phyloP scores from a whole-genome alignment of 352 stramenopile genomes.

The Aphanomyces invadans region DNA sequence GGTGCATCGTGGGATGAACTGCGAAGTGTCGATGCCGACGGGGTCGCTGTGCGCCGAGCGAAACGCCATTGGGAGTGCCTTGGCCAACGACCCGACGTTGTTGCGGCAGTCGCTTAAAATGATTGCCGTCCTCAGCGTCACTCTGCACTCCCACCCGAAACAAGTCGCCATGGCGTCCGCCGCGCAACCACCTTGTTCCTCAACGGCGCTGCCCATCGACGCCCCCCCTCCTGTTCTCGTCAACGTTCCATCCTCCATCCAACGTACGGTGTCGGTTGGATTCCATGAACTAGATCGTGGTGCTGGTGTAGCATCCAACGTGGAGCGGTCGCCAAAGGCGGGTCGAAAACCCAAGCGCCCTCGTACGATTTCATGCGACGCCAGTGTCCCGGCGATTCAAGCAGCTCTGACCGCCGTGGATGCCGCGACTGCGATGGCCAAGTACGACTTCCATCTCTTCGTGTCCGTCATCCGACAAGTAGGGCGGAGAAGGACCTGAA shows the following conservation, averaged over 20 bases:
- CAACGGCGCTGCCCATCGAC: constrained; percentile 7
- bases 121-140: constrained; percentile 92
- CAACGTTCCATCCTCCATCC: too few species aligned
- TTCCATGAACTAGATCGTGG: too few species aligned
- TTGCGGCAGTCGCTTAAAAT: constrained; percentile 89
- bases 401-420: constrained; percentile 27
- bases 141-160: constrained; percentile 29
- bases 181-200: too few species aligned
- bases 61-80: constrained; percentile 95
- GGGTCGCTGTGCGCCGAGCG: constrained; percentile 94
- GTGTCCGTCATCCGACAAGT: neutral
- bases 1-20: constrained; percentile 97
- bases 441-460: neutral
- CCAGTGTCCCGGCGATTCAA: constrained; percentile 39
- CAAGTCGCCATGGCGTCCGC: too few species aligned
- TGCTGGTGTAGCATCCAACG: neutral
- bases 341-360: constrained; percentile 69
- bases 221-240: constrained; percentile 21
- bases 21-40: constrained; percentile 96
- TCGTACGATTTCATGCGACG: constrained; percentile 74
- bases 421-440: neutral
- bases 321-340: constrained; percentile 19
- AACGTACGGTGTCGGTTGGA: too few species aligned
- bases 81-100: constrained; percentile 91
- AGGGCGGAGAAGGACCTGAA: constrained; percentile 78